Evolutionary conservation across 768 basidiomycete genomes (phyloP).

Genomic region (Hirschioporus abietinus): DNA sequence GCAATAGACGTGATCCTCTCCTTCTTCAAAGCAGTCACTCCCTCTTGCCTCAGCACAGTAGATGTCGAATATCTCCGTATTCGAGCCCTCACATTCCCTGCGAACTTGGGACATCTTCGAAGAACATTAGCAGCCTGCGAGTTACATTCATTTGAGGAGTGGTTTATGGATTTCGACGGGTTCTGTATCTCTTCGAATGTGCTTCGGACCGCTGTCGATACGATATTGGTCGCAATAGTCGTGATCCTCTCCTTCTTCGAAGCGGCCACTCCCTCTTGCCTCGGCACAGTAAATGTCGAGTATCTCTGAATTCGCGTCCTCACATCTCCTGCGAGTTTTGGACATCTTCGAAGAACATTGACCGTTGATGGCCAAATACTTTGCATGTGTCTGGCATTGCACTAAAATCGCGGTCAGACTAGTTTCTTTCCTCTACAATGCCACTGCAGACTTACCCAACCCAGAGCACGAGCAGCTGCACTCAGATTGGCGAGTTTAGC

Average conservation of each 20-base stretch:
- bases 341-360: not conserved
- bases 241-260: not conserved
- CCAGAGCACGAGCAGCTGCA: not conserved
- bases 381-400: constrained; percentile 5
- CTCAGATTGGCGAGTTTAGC: not conserved
- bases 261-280: not conserved
- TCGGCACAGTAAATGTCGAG: not conserved
- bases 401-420: not conserved
- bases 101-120: not conserved
- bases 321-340: not conserved
- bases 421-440: not conserved
- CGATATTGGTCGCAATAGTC: not conserved
- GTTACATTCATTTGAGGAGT: too few species aligned
- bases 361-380: constrained; percentile 3
- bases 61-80: not conserved
- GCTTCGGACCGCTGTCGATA: not conserved
- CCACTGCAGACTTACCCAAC: not conserved
- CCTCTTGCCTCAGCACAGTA: not conserved
- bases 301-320: not conserved
- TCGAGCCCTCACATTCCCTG: not conserved
- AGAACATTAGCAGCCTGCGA: too few species aligned
- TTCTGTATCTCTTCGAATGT: too few species aligned
- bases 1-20: not conserved
- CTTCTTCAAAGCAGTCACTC: not conserved
- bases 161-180: too few species aligned